These are phyloP conservation scores for Phytophthora sansomeana DNA, from an alignment of 352 stramenopile genomes.

Conservation along the genomic window DNA sequence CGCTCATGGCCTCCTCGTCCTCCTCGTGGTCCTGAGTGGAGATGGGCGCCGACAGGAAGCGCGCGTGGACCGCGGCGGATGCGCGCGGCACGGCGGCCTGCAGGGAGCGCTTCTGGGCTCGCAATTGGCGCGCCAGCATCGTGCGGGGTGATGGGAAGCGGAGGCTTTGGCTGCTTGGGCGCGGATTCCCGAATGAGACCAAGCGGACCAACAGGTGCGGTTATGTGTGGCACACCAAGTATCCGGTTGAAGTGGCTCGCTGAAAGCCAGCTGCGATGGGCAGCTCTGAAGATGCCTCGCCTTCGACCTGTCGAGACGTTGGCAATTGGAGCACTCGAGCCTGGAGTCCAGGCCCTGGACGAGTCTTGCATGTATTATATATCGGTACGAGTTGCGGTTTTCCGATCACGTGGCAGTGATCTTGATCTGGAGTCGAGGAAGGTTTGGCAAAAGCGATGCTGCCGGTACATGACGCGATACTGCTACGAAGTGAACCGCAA, in stretches of 20 bases:
- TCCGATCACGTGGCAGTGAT: neutral
- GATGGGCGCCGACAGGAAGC: constrained; percentile 34
- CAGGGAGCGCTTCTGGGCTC: constrained; percentile 34
- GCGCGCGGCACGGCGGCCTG: constrained; percentile 19
- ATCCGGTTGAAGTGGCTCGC: constrained; percentile 18
- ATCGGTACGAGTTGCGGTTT: neutral
- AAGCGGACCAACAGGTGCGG: constrained; percentile 7
- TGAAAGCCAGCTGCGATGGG: constrained; percentile 16
- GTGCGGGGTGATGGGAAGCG: constrained; percentile 5
- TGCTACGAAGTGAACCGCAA: too few species aligned
- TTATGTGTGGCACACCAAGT: constrained; percentile 18
- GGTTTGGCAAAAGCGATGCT: neutral
- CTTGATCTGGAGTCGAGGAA: neutral
- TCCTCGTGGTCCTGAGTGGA: constrained; percentile 45
- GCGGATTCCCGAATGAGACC: constrained; percentile 34
- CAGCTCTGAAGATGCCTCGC: neutral
- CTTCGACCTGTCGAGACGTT: neutral
- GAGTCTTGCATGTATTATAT: too few species aligned
- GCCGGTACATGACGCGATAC: too few species aligned
- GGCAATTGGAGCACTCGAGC: neutral
- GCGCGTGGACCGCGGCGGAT: constrained; percentile 23
- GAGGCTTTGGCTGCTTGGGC: constrained; percentile 27
- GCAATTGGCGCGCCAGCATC: constrained; percentile 47
- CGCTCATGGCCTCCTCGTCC: constrained; percentile 45
- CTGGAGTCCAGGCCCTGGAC: too few species aligned